These are phyloP conservation scores for Cyberlindnera meyerae DNA, from an alignment of 805 yeast genomes.

Conservation along the genomic window DNA sequence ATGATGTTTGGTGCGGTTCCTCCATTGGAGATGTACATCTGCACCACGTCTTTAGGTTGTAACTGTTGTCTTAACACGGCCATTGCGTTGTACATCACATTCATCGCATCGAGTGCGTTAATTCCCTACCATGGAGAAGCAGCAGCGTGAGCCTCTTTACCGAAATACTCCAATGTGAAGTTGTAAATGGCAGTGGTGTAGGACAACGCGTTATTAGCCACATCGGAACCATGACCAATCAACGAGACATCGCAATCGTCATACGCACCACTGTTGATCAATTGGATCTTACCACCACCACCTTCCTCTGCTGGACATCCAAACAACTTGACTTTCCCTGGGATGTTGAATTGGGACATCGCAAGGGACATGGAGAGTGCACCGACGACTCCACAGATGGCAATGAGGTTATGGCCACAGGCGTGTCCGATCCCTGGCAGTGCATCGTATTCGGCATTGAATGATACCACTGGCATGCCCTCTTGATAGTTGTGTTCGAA, in stretches of 20 bases:
- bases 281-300: constrained; percentile 12
- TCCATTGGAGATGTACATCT: constrained; percentile 9
- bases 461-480: constrained; percentile 6
- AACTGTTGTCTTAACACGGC: constrained; percentile 11
- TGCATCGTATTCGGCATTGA: constrained; percentile 11
- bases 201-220: neutral
- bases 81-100: constrained; percentile 8
- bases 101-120: constrained; percentile 13
- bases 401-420: constrained; percentile 12
- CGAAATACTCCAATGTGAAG: constrained; percentile 7
- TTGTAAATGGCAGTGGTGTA: constrained; percentile 8
- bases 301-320: constrained; percentile 12
- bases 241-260: constrained; percentile 8
- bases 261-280: constrained; percentile 10
- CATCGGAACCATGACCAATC: constrained; percentile 7
- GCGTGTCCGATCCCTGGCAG: constrained; percentile 11
- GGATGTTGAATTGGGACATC: constrained; percentile 7
- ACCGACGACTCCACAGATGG: constrained; percentile 6
- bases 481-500: constrained; percentile 2
- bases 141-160: constrained; percentile 14
- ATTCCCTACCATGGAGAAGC: constrained; percentile 13
- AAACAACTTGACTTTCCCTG: constrained; percentile 11
- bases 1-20: constrained; percentile 11
- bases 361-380: constrained; percentile 8
- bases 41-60: constrained; percentile 7